Evolutionary conservation across 2,329 filamentous ascomycete species (phyloP), one percentile per base, ranked within the genome.

Genomic region (Hypoxylon sp.): DNA sequence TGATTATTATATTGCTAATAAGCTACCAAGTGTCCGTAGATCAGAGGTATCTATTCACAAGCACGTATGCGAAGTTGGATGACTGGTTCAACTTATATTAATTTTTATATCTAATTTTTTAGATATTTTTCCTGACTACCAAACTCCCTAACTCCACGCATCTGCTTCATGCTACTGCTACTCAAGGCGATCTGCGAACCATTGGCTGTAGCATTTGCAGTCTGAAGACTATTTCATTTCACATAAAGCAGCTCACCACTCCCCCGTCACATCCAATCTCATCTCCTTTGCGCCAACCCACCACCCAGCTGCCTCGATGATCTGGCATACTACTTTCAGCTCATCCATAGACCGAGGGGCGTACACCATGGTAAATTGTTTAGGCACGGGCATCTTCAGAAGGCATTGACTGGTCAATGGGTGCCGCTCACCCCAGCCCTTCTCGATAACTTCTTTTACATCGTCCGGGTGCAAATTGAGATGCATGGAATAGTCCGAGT

Each of bases 341-440:
- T 96, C 90, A 17, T 79, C 77, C 50, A 71, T 61, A 75, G 80
- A 73, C 63, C 88, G 75, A 2, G 91, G 90, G 12, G 90, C 89
- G 72, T 96, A 96, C 3, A 95, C 77, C 83, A 95, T 86, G 49
- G 90, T 76, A 69, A 95, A 95, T 30, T 88, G 86, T 3, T 78
- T 73, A 0, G 90, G 89, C 46, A 94, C 84, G 40, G 88, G 88
- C 65, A 83, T 79, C 55, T 78, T 76, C 57, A 86, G 79, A 76
- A 63, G 38, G 20, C 83, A 82, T 44, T 83, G 86, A 63, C 83
- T 81, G 5, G 89, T 86, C 45, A 91, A 71, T 1, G 82, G 84
- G 59, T 86, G 84, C 21, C 82, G 73, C 73, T 95, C 85, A 1
- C 88, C 91, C 90, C 91, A 95, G 1, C 90, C 89, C 55, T 83